Conservation (phyloP, 2,329 filamentous ascomycete genomes). For the Aulographum hederae region DNA sequence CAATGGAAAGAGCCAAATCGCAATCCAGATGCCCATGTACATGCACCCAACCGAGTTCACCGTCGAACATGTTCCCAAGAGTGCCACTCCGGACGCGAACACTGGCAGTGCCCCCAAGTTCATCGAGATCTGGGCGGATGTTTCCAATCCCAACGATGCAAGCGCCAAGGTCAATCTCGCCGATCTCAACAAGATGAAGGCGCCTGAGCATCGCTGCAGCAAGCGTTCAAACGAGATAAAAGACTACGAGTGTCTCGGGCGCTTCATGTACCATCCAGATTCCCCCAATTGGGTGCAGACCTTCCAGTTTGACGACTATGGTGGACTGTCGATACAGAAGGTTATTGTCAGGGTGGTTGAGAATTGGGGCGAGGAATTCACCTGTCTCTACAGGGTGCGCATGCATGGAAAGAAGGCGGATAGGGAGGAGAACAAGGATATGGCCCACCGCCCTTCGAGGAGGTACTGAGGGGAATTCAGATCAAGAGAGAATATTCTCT, state of each 20-base stretch:
- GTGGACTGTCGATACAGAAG: conserved; percentile 10
- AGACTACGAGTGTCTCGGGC: conserved; percentile 21
- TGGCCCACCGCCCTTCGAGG: too few species aligned
- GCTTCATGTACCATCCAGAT: conserved; percentile 22
- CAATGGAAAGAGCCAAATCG: conserved; percentile 43
- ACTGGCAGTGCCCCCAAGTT: conserved; percentile 21
- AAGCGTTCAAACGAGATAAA: conserved; percentile 2
- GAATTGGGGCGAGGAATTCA: conserved; percentile 26
- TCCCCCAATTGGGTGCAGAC: conserved; percentile 22
- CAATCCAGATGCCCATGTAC: conserved; percentile 26
- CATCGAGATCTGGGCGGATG: conserved; percentile 26
- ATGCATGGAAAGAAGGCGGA: conserved; percentile 17
- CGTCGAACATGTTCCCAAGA: conserved; percentile 26
- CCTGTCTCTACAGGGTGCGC: conserved; percentile 27
- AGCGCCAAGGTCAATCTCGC: conserved; percentile 7
- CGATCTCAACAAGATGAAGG: conserved; percentile 5
- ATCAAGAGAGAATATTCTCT: too few species aligned
- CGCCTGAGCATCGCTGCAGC: not conserved
- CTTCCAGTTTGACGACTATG: conserved; percentile 14
- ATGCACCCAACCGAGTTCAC: conserved; percentile 22
- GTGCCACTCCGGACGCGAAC: conserved; percentile 20
- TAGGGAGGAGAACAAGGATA: too few species aligned
- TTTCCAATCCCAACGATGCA: conserved; percentile 7
- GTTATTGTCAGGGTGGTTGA: conserved; percentile 20
- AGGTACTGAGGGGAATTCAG: too few species aligned